A percentile compares a stretch with the other conserved stretches of the same genome.
Conservation (phyloP, 768 basidiomycete genomes). For the Collybia sp. region DNA sequence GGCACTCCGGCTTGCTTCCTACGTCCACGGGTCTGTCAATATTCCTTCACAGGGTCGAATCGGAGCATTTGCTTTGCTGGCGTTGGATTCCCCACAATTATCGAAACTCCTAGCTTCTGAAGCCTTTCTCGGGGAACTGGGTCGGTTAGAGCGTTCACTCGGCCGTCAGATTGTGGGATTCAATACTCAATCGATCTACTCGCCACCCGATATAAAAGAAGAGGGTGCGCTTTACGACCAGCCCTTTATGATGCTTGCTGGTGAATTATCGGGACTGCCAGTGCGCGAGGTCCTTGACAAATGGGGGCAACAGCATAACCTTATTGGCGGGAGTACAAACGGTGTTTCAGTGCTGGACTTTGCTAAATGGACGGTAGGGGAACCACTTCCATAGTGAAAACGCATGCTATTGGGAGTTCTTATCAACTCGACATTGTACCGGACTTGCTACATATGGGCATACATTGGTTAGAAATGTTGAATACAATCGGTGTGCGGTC, state of each 20-base stretch:
- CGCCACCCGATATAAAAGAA: slow-evolving; percentile 19
- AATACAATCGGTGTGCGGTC: background rate
- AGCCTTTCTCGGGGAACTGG: slow-evolving; percentile 52
- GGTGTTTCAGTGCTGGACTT: slow-evolving; percentile 50
- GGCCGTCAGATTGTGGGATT: slow-evolving; percentile 85
- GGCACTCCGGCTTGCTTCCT: slow-evolving; percentile 45
- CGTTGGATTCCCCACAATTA: slow-evolving; percentile 44
- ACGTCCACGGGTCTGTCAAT: slow-evolving; percentile 55
- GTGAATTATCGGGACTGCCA: slow-evolving; percentile 35
- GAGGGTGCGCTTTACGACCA: slow-evolving; percentile 68
- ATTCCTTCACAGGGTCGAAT: slow-evolving; percentile 52
- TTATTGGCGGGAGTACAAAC: slow-evolving; percentile 28
- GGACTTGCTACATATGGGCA: too few species aligned
- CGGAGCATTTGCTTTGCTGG: slow-evolving; percentile 52
- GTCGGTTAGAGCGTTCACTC: slow-evolving; percentile 66
- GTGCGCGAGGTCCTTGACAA: slow-evolving; percentile 39
- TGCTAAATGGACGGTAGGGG: slow-evolving; percentile 63
- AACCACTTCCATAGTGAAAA: slow-evolving; percentile 14
- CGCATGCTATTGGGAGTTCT: background rate
- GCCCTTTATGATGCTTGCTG: slow-evolving; percentile 72
- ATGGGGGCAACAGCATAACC: slow-evolving; percentile 52
- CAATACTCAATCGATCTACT: slow-evolving; percentile 51
- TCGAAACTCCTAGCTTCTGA: slow-evolving; percentile 36
- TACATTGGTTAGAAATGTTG: too few species aligned
- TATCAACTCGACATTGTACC: too few species aligned